Evolutionary conservation across 495 filamentous ascomycete genomes (phyloP).

Genomic region (Neurospora sp.): DNA sequence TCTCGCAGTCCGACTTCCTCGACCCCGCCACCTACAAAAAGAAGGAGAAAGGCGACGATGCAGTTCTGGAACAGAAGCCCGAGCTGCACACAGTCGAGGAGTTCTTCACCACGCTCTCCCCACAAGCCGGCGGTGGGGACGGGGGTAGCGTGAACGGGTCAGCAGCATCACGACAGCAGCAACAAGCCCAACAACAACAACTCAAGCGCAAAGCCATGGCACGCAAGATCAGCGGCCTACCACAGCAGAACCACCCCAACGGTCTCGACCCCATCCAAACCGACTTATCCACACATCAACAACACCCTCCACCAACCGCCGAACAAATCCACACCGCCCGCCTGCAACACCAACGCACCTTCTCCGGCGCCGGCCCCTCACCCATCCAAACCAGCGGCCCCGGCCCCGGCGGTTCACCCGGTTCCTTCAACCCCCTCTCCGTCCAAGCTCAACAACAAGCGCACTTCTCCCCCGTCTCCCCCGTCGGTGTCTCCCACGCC

Average conservation of each 20-base stretch:
- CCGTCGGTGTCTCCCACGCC: constrained; percentile 29
- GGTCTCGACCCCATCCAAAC: constrained; percentile 34
- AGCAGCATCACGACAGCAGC: constrained; percentile 15
- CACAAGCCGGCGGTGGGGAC: constrained; percentile 34
- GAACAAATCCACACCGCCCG: constrained; percentile 26
- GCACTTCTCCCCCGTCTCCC: constrained; percentile 35
- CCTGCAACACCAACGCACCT: constrained; percentile 28
- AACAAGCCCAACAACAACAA: constrained; percentile 12
- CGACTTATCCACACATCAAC: constrained; percentile 20
- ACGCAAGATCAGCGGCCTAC: constrained; percentile 31
- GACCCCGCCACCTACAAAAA: constrained; percentile 59
- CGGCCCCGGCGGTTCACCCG: neutral
- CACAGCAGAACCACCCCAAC: constrained; percentile 24
- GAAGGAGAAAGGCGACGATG: constrained; percentile 68
- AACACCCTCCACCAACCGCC: constrained; percentile 17
- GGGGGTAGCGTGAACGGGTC: constrained; percentile 21
- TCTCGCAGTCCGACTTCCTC: constrained; percentile 73
- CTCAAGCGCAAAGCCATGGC: constrained; percentile 36
- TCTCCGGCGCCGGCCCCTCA: constrained; percentile 18
- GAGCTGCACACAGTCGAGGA: constrained; percentile 91
- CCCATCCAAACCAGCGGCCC: constrained; percentile 28
- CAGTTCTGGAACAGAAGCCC: constrained; percentile 72
- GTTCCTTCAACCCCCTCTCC: constrained; percentile 30
- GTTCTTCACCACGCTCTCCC: constrained; percentile 78
- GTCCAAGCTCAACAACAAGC: constrained; percentile 23